Base-by-base conservation (phyloP, 2,329 filamentous ascomycete genomes). In the Trichoderma sp. region DNA sequence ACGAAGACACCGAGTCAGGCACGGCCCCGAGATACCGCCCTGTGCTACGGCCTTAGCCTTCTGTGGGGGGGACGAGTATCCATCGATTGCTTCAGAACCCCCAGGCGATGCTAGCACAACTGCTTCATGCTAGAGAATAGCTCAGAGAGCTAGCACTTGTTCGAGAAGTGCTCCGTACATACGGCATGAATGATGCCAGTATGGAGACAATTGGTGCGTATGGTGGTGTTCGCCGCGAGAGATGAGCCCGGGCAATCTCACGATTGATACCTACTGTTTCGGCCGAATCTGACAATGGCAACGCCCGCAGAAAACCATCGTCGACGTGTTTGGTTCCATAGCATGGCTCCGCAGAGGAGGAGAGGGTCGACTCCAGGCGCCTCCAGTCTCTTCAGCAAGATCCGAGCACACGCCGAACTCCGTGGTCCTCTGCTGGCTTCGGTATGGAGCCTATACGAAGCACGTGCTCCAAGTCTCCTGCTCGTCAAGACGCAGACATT, bases 201-300 rank as follows among this genome's bases (percentile, higher is more conserved):
- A 63, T 28, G 28, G 50, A 56, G 58, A 14, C 59, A 47, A 45
- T 62, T 62, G 59, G 59, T 47, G 59, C 59, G 39, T 62, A 54
- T 62, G 59, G 50, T 26, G 48, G 50, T 26, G 48, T 54, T 62
- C 48, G 28, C 52, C 34, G 39, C 48, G 19, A 54, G 50, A 55
- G 48, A 51, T 45, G 50, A 39, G 26, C 26, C 34, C 45, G 59
- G 39, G 48, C 34, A 44, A 15, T 43, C 15, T 34, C 30, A 34
- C 34, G 39, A 52, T 45, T 19, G 14, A 39, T 50, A 39, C 12
- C 34, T 14, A 3, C 7, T 39, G 10, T 34, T 21, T 52, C 58
- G 58, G 47, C 58, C 58, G 58, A 61, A 39, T 62, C 24, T 61
- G 26, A 14, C 55, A 28, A 39, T 39, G 10, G n/a, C 26, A 45